Percentiles rank a stretch among this genome's conserved stretches.
These are phyloP conservation scores for Rubus parviflorus DNA, from an alignment of 306 rosid species.

Conservation along the genomic window DNA sequence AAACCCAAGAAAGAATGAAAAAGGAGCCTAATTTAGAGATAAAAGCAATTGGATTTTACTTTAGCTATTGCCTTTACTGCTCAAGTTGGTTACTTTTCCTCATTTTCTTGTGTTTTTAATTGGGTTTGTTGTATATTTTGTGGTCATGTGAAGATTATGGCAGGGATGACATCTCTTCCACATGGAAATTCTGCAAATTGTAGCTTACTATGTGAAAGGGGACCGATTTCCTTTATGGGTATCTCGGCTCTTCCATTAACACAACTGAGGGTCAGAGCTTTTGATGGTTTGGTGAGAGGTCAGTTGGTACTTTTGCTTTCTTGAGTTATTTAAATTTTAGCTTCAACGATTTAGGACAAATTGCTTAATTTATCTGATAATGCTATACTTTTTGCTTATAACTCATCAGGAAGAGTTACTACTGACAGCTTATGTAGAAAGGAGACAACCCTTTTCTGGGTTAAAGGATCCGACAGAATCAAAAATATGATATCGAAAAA, in stretches of 20 bases:
- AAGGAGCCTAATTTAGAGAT: not conserved
- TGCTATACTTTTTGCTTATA: not conserved
- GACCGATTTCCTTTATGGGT: slow-evolving; percentile 33
- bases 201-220: slow-evolving; percentile 35
- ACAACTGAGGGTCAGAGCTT: slow-evolving; percentile 31
- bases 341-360: not conserved
- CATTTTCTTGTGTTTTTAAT: not conserved
- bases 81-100: not conserved
- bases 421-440: slow-evolving; percentile 40
- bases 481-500: slow-evolving; percentile 23
- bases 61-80: not conserved
- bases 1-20: not conserved
- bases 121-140: slow-evolving; percentile 5
- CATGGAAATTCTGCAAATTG: slow-evolving; percentile 39
- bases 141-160: slow-evolving; percentile 17
- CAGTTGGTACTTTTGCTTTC: slow-evolving; percentile 19
- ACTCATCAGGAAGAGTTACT: slow-evolving; percentile 39
- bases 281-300: slow-evolving; percentile 50
- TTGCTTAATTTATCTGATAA: not conserved
- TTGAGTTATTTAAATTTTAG: slow-evolving; percentile 1
- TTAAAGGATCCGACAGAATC: slow-evolving; percentile 28
- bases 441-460: slow-evolving; percentile 31
- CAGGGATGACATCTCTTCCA: slow-evolving; percentile 49
- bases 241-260: slow-evolving; percentile 49
- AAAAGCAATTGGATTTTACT: not conserved